Conservation (phyloP, 148 eudicot genomes). For the Heliamphora exappendiculata region DNA sequence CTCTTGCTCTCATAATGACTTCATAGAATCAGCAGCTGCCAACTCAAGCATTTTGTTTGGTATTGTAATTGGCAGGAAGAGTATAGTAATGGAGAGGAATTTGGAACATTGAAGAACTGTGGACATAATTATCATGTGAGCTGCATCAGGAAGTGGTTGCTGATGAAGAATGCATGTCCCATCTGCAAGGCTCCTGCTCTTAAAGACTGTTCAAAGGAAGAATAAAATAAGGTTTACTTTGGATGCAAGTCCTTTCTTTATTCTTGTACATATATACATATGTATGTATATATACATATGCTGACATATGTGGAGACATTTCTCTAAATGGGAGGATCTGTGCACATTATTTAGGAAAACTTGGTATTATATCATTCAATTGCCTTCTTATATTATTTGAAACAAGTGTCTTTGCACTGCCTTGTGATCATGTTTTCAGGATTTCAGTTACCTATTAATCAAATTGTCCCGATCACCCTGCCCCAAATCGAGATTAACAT, state of each 20-base stretch:
- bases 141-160: conserved; percentile 29
- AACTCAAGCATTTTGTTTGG: neutral
- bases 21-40: no score
- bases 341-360: neutral
- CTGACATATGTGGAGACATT: neutral
- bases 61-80: conserved; percentile 19
- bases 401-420: neutral
- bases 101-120: conserved; percentile 20
- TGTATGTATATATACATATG: neutral
- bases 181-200: conserved; percentile 27
- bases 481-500: no score
- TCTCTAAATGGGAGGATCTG: neutral
- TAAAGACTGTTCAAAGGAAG: neutral
- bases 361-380: neutral
- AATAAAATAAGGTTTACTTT: neutral
- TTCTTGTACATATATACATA: neutral
- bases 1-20: neutral
- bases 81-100: conserved; percentile 10
- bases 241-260: neutral
- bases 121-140: conserved; percentile 23
- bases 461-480: no score
- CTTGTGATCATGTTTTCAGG: neutral
- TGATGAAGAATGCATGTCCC: conserved; percentile 28
- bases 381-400: neutral
- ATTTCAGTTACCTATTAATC: neutral